Conservation (phyloP, 2,329 filamentous ascomycete species). For the Neofusicoccum cordaticola region DNA sequence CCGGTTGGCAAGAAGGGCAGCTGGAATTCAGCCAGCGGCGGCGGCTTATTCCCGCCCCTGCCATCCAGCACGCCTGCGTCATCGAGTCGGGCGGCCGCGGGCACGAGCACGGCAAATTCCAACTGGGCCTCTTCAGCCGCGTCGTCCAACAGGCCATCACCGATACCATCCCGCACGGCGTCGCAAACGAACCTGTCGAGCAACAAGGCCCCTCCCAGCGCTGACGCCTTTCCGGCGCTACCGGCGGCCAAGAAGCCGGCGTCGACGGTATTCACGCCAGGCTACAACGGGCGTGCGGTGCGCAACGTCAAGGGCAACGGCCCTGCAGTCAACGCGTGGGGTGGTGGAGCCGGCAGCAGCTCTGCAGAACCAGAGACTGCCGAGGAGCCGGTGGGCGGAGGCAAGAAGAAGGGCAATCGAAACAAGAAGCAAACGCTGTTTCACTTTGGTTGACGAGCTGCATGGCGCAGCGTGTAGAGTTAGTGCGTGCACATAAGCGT, state of each 20-base stretch:
- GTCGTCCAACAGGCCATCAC: conserved; percentile 36
- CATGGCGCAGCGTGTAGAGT: background rate
- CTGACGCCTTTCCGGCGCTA: conserved; percentile 76
- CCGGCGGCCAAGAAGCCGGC: conserved; percentile 72
- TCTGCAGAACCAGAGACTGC: conserved; percentile 21
- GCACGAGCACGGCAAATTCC: conserved; percentile 32
- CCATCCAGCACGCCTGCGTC: conserved; percentile 20
- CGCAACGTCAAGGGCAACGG: conserved; percentile 39
- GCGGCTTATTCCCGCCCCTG: conserved; percentile 30
- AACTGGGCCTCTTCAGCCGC: conserved; percentile 25
- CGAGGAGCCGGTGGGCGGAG: conserved; percentile 23
- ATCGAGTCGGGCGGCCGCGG: conserved; percentile 3
- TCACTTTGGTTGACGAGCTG: conserved; percentile 43
- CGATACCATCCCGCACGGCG: conserved; percentile 34
- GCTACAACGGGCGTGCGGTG: conserved; percentile 46
- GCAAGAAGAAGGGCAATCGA: conserved; percentile 49
- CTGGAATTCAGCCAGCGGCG: conserved; percentile 46
- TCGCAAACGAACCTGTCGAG: conserved; percentile 25
- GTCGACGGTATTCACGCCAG: conserved; percentile 52
- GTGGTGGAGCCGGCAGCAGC: conserved; percentile 26
- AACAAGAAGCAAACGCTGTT: conserved; percentile 52
- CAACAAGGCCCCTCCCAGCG: conserved; percentile 20
- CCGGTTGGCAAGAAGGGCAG: conserved; percentile 56
- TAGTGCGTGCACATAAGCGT: conserved; percentile 7
- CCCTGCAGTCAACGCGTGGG: conserved; percentile 42